Evolutionary conservation across 2,329 filamentous ascomycete genomes (phyloP).

Genomic region (Nectriaceae sp.): DNA sequence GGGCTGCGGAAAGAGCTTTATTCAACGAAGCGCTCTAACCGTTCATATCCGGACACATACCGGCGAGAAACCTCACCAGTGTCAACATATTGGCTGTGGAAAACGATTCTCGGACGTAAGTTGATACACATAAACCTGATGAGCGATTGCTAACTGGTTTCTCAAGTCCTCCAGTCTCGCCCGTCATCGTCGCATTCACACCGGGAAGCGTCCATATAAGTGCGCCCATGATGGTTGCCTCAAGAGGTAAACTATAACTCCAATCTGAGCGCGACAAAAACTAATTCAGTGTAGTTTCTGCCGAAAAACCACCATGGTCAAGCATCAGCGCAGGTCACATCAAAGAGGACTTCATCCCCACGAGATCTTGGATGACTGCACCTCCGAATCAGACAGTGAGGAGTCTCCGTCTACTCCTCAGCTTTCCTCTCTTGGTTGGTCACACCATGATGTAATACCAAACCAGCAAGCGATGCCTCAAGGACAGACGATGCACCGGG

Average conservation of each 20-base stretch:
- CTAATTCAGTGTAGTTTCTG: slow-evolving; percentile 61
- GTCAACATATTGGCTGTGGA: slow-evolving; percentile 64
- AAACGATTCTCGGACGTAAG: slow-evolving; percentile 72
- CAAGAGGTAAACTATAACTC: slow-evolving; percentile 60
- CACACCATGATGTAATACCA: slow-evolving; percentile 44
- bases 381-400: slow-evolving; percentile 58
- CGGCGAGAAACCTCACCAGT: slow-evolving; percentile 71
- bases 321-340: slow-evolving; percentile 64
- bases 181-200: slow-evolving; percentile 66
- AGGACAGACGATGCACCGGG: slow-evolving; percentile 45
- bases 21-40: slow-evolving; percentile 69
- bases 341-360: slow-evolving; percentile 59
- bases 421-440: slow-evolving; percentile 54
- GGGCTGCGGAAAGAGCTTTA: slow-evolving; percentile 70
- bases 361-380: slow-evolving; percentile 55
- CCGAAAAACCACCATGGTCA: slow-evolving; percentile 71
- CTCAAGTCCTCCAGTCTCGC: slow-evolving; percentile 64
- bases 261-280: background rate
- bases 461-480: slow-evolving; percentile 39
- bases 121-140: slow-evolving; percentile 13
- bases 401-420: slow-evolving; percentile 62
- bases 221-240: slow-evolving; percentile 62
- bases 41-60: slow-evolving; percentile 73
- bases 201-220: slow-evolving; percentile 66
- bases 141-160: slow-evolving; percentile 9